phyloP scores from a whole-genome alignment of 768 basidiomycete species.

The Postia placenta region DNA sequence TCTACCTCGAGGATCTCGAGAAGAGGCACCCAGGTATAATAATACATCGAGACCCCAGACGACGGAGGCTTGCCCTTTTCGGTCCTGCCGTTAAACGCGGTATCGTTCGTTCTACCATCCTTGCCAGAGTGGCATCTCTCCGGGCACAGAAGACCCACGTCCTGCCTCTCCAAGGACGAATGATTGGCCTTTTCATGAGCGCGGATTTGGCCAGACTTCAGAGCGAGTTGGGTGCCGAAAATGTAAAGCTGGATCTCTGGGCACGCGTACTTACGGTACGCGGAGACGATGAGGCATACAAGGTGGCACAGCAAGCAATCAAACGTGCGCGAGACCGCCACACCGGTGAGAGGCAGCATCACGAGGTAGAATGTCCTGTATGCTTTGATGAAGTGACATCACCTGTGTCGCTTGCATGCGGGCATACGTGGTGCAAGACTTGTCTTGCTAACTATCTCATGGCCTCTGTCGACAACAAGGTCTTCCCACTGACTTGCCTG shows the following conservation, averaged over 20 bases:
- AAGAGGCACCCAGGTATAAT: constrained; percentile 30
- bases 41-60: constrained; percentile 34
- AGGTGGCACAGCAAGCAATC: constrained; percentile 37
- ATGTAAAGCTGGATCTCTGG: constrained; percentile 43
- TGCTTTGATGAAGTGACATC: constrained; percentile 54
- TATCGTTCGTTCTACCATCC: constrained; percentile 36
- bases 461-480: constrained; percentile 48
- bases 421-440: constrained; percentile 61
- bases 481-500: constrained; percentile 70
- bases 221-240: constrained; percentile 48
- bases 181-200: constrained; percentile 41
- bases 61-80: constrained; percentile 47
- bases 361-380: constrained; percentile 49
- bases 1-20: constrained; percentile 42
- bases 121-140: constrained; percentile 40
- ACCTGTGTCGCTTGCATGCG: constrained; percentile 52
- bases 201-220: constrained; percentile 41
- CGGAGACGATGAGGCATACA: constrained; percentile 43
- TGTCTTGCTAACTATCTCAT: constrained; percentile 57
- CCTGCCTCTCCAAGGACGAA: constrained; percentile 41
- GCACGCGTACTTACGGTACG: constrained; percentile 43
- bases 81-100: constrained; percentile 40
- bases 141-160: constrained; percentile 33
- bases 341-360: constrained; percentile 9
- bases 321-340: constrained; percentile 25